These are phyloP conservation scores for Russula dissimulans DNA, from an alignment of 768 basidiomycete genomes.

Conservation along the genomic window DNA sequence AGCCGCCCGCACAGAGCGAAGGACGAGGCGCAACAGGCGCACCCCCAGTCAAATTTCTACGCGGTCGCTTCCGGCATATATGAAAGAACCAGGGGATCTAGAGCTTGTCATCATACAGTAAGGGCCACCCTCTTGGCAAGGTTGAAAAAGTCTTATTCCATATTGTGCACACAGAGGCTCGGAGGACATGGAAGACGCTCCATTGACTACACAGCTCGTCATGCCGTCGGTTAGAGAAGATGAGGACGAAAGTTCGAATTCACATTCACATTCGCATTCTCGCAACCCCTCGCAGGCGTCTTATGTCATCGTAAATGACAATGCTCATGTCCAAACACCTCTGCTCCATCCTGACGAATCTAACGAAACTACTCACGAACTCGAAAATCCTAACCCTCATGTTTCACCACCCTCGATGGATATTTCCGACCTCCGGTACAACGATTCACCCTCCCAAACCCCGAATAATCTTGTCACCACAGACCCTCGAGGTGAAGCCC, in stretches of 20 bases:
- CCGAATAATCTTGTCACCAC: conserved; percentile 21
- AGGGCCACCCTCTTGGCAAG: conserved; percentile 11
- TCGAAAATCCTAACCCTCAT: not conserved
- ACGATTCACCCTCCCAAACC: conserved; percentile 1
- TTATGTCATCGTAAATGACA: conserved; percentile 13
- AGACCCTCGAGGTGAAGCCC: conserved; percentile 53
- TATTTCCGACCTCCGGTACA: not conserved
- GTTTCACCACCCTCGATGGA: conserved; percentile 16
- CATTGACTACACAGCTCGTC: conserved; percentile 33
- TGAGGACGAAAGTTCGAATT: conserved; percentile 13
- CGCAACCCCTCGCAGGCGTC: conserved; percentile 13
- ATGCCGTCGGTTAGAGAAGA: conserved; percentile 27
- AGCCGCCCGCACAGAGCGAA: conserved; percentile 6
- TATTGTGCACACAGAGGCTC: conserved; percentile 32
- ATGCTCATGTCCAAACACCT: conserved; percentile 15
- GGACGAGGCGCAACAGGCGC: conserved; percentile 38
- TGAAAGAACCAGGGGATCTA: conserved; percentile 75
- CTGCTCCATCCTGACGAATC: conserved; percentile 9
- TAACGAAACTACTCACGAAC: conserved; percentile 12
- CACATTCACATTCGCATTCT: conserved; percentile 17
- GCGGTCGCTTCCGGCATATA: conserved; percentile 66
- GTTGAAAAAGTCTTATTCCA: not conserved
- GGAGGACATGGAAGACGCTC: conserved; percentile 46
- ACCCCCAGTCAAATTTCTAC: conserved; percentile 79
- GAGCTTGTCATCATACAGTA: conserved; percentile 63